Percentiles rank a stretch among this genome's conserved stretches.
Conservation (phyloP, 2,329 filamentous ascomycete species). For the Fusarium subglutinans region DNA sequence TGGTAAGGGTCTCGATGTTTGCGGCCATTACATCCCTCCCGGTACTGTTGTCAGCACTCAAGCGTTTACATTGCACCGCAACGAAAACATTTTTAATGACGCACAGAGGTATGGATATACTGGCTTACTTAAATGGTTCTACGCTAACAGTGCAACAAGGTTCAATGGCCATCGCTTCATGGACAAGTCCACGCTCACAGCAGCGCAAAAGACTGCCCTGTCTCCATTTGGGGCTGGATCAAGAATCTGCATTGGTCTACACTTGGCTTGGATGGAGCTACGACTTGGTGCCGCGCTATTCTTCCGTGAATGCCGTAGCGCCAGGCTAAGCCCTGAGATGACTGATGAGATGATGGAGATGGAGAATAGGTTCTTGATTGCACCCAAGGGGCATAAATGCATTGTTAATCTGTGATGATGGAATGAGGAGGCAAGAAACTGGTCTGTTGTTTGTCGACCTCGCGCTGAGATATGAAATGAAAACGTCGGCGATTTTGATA, state of each 20-base stretch:
- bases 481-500: not conserved
- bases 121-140: rapidly evolving
- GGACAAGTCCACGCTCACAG: not conserved
- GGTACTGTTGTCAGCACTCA: conserved; percentile 17
- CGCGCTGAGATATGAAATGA: not conserved
- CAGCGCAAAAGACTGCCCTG: not conserved
- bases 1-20: not conserved
- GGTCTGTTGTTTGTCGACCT: not conserved
- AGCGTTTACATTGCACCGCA: conserved; percentile 15
- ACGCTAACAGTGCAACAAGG: rapidly evolving
- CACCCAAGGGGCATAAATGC: not conserved
- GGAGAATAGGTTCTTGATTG: conserved; percentile 5
- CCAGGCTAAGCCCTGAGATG: not conserved
- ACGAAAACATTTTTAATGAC: not conserved
- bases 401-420: rapidly evolving
- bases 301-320: conserved; percentile 18
- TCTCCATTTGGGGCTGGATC: conserved; percentile 23
- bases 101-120: not conserved
- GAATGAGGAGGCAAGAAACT: rapidly evolving
- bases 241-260: conserved; percentile 19
- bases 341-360: conserved; percentile 21
- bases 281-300: conserved; percentile 16
- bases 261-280: conserved; percentile 26
- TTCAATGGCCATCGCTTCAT: not conserved
- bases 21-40: not conserved